Base-by-base conservation (phyloP, 2,329 filamentous ascomycete genomes). In the Ceratocystis colombiana region DNA sequence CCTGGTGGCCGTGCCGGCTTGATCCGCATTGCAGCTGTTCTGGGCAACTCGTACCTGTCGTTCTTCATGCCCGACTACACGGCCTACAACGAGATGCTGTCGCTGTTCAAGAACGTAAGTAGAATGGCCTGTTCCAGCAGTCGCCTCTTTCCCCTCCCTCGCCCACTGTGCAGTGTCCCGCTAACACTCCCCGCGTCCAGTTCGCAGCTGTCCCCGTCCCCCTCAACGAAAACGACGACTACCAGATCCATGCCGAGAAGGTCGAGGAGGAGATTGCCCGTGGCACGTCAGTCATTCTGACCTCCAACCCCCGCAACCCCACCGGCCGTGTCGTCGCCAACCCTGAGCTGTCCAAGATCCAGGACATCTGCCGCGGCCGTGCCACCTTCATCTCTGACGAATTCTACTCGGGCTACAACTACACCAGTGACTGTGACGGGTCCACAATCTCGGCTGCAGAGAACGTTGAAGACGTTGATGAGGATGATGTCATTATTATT, bases 41-140 rank as follows among this genome's bases (percentile, higher is more conserved):
- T 97, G 71, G 93, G 93, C 70, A 96, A 96, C 75, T 87, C 91
- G 66, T 96, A 96, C 73, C 81, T 96, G 69, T 90, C 88, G 53
- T 96, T 96, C 82, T 96, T 96, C 77, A 89, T 96, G 73, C 90
- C 90, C 59, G 89, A 96, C 75, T 96, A 96, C 78, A 96, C 92
- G 2, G 93, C 93, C 1, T 97, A 97, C 80, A 96, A 95, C 73
- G 92, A 96, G 79, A 96, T 97, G 92, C 78, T 96, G 78, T 90
- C 87, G 67, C 79, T 96, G 68, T 96, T 97, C 82, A 91, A 89
- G 78, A 96, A 96, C 76, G 84, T 86, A 72, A 71, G 82, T 74
- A 20, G n/a, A 53, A 28, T 3, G 5, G 1, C 20, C n/a, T 50
- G 4, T 50, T 20, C 48, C 48, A 20, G 46, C 17, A 17, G 17